Conservation (phyloP, 2,329 filamentous ascomycete species). For the Ophiostoma australiae region DNA sequence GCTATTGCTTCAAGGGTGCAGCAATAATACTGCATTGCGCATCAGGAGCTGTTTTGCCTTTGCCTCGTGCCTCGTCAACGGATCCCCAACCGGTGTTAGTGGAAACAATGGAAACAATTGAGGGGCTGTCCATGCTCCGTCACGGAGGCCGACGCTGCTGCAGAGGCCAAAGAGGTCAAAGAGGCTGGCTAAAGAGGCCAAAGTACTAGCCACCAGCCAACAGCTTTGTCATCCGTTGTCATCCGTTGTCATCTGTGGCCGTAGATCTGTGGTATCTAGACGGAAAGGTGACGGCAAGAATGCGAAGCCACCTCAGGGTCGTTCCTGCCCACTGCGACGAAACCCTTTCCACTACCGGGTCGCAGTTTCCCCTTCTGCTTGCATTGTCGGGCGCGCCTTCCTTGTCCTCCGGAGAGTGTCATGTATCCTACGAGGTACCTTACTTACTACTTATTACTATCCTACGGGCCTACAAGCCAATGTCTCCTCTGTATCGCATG, state of each 20-base stretch:
- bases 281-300: background rate
- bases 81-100: slow-evolving; percentile 20
- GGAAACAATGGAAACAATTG: slow-evolving; percentile 21
- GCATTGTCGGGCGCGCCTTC: slow-evolving; percentile 8
- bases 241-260: background rate
- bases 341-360: slow-evolving; percentile 1
- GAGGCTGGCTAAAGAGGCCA: background rate
- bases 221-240: background rate
- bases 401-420: slow-evolving; percentile 1
- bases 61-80: slow-evolving; percentile 15
- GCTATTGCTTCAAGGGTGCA: background rate
- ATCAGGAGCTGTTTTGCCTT: slow-evolving; percentile 14
- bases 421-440: background rate
- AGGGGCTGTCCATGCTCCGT: slow-evolving; percentile 13
- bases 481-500: background rate
- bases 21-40: background rate
- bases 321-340: slow-evolving; percentile 21
- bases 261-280: no score
- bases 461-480: background rate
- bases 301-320: slow-evolving; percentile 14
- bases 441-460: background rate
- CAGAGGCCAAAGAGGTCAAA: background rate
- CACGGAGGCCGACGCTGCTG: background rate
- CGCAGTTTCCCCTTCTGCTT: background rate
- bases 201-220: background rate